Evolutionary conservation across 495 filamentous ascomycete species (phyloP), one percentile per base, ranked within the genome.

Genomic region (Daldinia vernicosa): DNA sequence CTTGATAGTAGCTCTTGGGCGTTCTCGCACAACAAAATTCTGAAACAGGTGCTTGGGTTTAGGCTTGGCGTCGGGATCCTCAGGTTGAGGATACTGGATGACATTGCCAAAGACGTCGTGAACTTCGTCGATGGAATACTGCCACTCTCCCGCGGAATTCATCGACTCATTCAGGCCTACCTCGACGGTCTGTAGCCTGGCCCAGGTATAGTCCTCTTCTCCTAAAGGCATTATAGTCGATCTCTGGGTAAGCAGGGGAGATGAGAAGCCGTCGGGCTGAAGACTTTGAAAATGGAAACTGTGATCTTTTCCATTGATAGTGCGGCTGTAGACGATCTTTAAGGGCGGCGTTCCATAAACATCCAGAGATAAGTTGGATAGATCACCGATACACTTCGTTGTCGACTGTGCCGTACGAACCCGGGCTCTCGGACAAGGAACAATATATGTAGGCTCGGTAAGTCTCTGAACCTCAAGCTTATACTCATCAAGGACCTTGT

Each of bases 261-360:
- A 95, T 11, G 86, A 84, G 72, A 94, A 88, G 57, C 92, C 91
- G 54, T 97, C 94, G 0, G 95, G 93, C 62, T 97, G 93, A 26
- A 99, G 90, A 69, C 92, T 95, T 75, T 97, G 93, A 72, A 95
- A 91, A 60, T 93, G 91, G 73, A 92, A 89, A 68, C 90, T 88
- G 70, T 89, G 83, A 66, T 95, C 89, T 62, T 88, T 87, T 60
- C 85, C 81, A 72, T 97, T 94, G 60, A 97, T 88, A 32, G 88
- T 89, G 40, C 92, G 90, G 70, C 91, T 95, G 74, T 98, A 99
- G 72, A 92, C 93, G 66, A 98, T 89, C 76, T 93, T 92, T 61
- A 99, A 81, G n/a, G 95, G 95, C 11, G 95, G 92, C 1, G 93
- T 93, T 19, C 95, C 95, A 74, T 93, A 88, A 2, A 98, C 92